Evolutionary conservation across 2,329 filamentous ascomycete species (phyloP).

Genomic region (Juglanconis juglandina): DNA sequence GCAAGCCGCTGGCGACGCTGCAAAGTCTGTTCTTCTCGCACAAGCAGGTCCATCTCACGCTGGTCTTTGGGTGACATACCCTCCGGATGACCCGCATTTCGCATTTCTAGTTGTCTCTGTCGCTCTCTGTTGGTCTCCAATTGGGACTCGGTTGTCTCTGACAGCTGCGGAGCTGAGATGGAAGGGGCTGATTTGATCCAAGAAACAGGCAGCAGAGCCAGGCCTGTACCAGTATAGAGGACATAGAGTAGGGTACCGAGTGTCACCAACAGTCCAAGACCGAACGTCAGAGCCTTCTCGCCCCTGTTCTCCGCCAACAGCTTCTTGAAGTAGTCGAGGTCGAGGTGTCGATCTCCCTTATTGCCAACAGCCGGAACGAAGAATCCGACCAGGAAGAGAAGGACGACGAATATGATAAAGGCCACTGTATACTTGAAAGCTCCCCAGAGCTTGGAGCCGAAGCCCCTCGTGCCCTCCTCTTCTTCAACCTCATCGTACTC

Average conservation of each 20-base stretch:
- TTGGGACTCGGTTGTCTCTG: conserved; percentile 72
- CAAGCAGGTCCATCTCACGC: conserved; percentile 80
- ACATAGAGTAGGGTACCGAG: conserved; percentile 83
- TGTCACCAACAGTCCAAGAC: conserved; percentile 81
- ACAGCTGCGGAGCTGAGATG: conserved; percentile 76
- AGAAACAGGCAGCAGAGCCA: conserved; percentile 83
- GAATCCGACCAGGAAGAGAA: conserved; percentile 88
- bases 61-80: conserved; percentile 81
- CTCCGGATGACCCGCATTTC: conserved; percentile 70
- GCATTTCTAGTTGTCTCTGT: conserved; percentile 85
- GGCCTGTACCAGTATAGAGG: conserved; percentile 81
- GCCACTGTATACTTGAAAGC: conserved; percentile 87
- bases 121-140: conserved; percentile 86
- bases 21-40: conserved; percentile 87
- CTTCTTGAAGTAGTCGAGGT: conserved; percentile 88
- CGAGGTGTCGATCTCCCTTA: conserved; percentile 62
- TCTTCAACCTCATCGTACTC: conserved; percentile 91
- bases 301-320: conserved; percentile 82
- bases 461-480: conserved; percentile 72
- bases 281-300: conserved; percentile 88
- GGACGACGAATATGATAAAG: conserved; percentile 75
- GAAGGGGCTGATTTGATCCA: conserved; percentile 90
- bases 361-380: conserved; percentile 80
- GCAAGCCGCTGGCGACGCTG: conserved; percentile 85
- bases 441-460: conserved; percentile 70